A percentile compares a stretch with the other conserved stretches of the same genome.
Conservation (phyloP, 2,329 filamentous ascomycete species). For the Paracoccidioides lutzii region DNA sequence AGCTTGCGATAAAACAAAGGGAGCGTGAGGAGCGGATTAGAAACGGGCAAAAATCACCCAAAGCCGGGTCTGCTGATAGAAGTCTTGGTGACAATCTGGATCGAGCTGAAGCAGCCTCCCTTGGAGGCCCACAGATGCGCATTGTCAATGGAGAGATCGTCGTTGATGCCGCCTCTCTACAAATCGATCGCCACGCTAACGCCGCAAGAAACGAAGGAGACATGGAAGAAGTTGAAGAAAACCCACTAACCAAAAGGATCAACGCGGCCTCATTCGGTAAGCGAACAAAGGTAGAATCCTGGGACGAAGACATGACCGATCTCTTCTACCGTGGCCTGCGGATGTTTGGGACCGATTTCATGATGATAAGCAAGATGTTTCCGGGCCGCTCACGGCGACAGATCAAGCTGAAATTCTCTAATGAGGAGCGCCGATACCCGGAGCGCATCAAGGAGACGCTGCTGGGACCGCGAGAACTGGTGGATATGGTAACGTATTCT, state of each 20-base stretch:
- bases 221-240: slow-evolving; percentile 34
- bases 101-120: slow-evolving; percentile 15
- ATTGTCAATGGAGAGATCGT: slow-evolving; percentile 47
- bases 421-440: slow-evolving; percentile 46
- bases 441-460: slow-evolving; percentile 41
- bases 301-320: slow-evolving; percentile 47
- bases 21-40: slow-evolving; percentile 22
- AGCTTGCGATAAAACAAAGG: slow-evolving; percentile 34
- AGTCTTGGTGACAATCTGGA: slow-evolving; percentile 18
- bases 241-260: slow-evolving; percentile 34
- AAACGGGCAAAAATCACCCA: neutral
- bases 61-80: slow-evolving; percentile 8
- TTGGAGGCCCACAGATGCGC: slow-evolving; percentile 36
- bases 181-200: slow-evolving; percentile 44
- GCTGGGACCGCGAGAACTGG: slow-evolving; percentile 30
- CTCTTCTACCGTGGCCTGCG: slow-evolving; percentile 49
- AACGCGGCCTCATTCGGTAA: slow-evolving; percentile 36
- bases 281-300: slow-evolving; percentile 41
- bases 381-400: slow-evolving; percentile 45
- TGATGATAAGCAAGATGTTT: slow-evolving; percentile 51
- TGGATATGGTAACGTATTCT: slow-evolving; percentile 33
- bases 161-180: slow-evolving; percentile 38
- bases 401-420: slow-evolving; percentile 51
- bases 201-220: slow-evolving; percentile 36
- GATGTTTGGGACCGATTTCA: slow-evolving; percentile 54